Conservation (phyloP, 345 rosid genomes). For the Psidium friedrichsthalianum region DNA sequence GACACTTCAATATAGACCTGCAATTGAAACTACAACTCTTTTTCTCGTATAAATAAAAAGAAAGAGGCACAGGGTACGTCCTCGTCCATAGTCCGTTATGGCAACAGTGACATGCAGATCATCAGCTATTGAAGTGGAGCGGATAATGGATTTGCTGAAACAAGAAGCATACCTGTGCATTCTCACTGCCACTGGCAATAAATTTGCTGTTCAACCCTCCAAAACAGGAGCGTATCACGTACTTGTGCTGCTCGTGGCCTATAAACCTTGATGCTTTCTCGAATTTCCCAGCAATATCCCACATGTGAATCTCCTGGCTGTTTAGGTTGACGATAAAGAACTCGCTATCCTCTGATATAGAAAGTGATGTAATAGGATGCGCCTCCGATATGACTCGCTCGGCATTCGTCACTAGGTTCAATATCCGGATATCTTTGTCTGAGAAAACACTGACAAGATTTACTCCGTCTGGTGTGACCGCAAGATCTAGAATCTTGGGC, state of each 20-base stretch:
- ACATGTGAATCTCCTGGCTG: constrained; percentile 81
- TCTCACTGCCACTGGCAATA: constrained; percentile 88
- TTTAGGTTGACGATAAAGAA: constrained; percentile 71
- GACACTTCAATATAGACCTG: not conserved
- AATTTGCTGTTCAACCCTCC: constrained; percentile 71
- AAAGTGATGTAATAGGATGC: constrained; percentile 54
- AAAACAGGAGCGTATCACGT: constrained; percentile 81
- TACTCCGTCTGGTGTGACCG: constrained; percentile 72
- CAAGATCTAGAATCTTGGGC: constrained; percentile 79
- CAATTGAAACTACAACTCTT: not conserved
- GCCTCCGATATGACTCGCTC: constrained; percentile 61
- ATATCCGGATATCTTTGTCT: constrained; percentile 51
- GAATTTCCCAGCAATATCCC: constrained; percentile 77
- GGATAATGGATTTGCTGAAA: not conserved
- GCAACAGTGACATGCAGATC: not conserved
- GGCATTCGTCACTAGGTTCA: constrained; percentile 47
- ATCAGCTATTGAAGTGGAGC: not conserved
- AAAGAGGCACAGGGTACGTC: not conserved
- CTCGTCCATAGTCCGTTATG: not conserved
- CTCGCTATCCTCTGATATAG: constrained; percentile 54
- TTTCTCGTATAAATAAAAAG: not conserved
- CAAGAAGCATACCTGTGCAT: constrained; percentile 45
- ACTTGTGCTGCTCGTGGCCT: constrained; percentile 72
- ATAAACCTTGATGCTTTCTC: constrained; percentile 39
- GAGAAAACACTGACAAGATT: constrained; percentile 50